Evolutionary conservation across 768 basidiomycete genomes (phyloP).

Genomic region (Amanita fuliginea): DNA sequence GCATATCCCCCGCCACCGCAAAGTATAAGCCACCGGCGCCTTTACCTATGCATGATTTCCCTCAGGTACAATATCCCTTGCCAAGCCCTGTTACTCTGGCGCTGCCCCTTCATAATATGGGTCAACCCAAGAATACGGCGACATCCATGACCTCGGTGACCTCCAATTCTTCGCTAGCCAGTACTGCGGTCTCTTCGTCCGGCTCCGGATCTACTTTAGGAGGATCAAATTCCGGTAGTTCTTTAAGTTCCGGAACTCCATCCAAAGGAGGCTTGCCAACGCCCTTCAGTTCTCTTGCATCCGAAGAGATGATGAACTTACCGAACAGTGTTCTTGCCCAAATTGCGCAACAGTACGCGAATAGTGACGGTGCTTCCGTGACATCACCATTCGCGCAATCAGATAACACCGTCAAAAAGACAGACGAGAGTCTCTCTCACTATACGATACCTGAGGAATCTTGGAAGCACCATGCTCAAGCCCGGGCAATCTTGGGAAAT

Average conservation of each 20-base stretch:
- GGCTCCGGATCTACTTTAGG: conserved; percentile 38
- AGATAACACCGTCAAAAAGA: conserved; percentile 23
- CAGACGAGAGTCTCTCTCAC: conserved; percentile 27
- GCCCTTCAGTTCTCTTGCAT: conserved; percentile 33
- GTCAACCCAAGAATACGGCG: conserved; percentile 55
- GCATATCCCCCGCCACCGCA: conserved; percentile 82
- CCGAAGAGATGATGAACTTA: conserved; percentile 43
- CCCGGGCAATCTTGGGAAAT: conserved; percentile 72
- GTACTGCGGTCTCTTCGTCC: conserved; percentile 28
- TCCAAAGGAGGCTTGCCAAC: conserved; percentile 42
- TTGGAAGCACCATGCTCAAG: conserved; percentile 79
- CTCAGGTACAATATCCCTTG: conserved; percentile 34
- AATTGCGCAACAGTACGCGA: conserved; percentile 37
- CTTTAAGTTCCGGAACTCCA: conserved; percentile 40
- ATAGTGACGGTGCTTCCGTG: conserved; percentile 24
- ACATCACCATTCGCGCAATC: conserved; percentile 27
- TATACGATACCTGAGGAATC: conserved; percentile 64
- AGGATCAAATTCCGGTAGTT: conserved; percentile 38
- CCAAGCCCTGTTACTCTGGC: conserved; percentile 31
- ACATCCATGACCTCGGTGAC: conserved; percentile 48
- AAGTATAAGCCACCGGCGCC: conserved; percentile 62
- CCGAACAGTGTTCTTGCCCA: conserved; percentile 35
- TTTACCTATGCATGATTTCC: conserved; percentile 28
- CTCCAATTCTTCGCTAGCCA: conserved; percentile 24
- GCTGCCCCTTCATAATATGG: conserved; percentile 33